phyloP scores from a whole-genome alignment of 805 yeast genomes.

The Candida germanica region DNA sequence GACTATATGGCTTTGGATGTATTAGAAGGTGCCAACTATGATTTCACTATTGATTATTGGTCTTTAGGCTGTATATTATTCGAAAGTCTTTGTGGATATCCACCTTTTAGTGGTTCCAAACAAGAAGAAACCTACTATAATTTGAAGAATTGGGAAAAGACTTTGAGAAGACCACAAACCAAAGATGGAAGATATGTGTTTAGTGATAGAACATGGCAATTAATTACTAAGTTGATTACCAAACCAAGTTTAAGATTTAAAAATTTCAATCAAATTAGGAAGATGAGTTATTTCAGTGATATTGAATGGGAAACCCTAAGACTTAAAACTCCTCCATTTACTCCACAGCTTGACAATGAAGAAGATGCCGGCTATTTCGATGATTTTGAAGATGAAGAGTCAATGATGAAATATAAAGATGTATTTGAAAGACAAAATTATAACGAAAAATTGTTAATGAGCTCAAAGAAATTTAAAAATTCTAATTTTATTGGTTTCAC shows the following conservation, averaged over 20 bases:
- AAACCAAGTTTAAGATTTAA: slow-evolving; percentile 72
- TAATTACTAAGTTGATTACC: slow-evolving; percentile 76
- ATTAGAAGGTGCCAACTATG: slow-evolving; percentile 88
- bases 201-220: slow-evolving; percentile 94
- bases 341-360: slow-evolving; percentile 94
- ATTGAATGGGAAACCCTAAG: slow-evolving; percentile 75
- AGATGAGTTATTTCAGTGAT: slow-evolving; percentile 79
- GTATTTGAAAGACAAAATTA: slow-evolving; percentile 90
- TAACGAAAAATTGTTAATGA: slow-evolving; percentile 74
- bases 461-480: slow-evolving; percentile 35
- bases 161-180: slow-evolving; percentile 84
- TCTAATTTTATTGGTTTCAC: slow-evolving; percentile 89
- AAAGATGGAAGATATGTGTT: slow-evolving; percentile 89
- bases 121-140: slow-evolving; percentile 95
- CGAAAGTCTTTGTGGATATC: slow-evolving; percentile 94
- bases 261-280: slow-evolving; percentile 75
- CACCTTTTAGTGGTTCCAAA: slow-evolving; percentile 92
- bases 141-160: slow-evolving; percentile 87
- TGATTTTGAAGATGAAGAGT: slow-evolving; percentile 93
- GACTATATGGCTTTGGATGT: slow-evolving; percentile 99
- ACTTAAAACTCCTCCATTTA: slow-evolving; percentile 81
- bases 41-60: slow-evolving; percentile 98
- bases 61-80: slow-evolving; percentile 96
- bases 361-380: slow-evolving; percentile 99
- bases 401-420: slow-evolving; percentile 96